Evolutionary conservation across 208 protist genomes (phyloP).

Genomic region (Trypanosoma grayi): DNA sequence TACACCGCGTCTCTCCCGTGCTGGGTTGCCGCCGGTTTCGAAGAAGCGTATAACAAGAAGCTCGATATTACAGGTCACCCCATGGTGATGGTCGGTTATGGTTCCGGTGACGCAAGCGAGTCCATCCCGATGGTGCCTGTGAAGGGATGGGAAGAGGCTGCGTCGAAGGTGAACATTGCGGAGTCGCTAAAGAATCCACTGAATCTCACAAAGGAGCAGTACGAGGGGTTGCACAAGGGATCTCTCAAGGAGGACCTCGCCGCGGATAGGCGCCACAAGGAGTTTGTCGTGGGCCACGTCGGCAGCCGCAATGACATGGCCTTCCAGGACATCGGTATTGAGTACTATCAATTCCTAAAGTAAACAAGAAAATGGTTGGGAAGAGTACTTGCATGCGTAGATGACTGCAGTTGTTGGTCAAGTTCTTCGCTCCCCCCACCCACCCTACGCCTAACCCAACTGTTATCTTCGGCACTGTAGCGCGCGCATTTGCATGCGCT

Average conservation of each 20-base stretch:
- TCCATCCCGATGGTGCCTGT: conserved; percentile 88
- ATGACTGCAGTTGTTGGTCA: too few relatives aligned
- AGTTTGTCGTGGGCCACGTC: conserved; percentile 82
- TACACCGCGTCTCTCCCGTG: conserved; percentile 90
- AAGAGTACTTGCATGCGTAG: too few relatives aligned
- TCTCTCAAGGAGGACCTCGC: conserved; percentile 70
- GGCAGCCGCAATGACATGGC: conserved; percentile 76
- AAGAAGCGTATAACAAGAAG: conserved; percentile 79
- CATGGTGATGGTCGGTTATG: conserved; percentile 90
- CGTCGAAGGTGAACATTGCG: conserved; percentile 73
- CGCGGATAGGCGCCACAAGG: conserved; percentile 49
- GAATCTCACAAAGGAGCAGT: conserved; percentile 73
- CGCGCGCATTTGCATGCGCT: too few relatives aligned
- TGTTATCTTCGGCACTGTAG: too few relatives aligned
- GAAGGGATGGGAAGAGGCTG: conserved; percentile 72
- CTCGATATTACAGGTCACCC: conserved; percentile 80
- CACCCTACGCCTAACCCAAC: too few relatives aligned
- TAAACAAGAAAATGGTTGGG: conserved; percentile 31
- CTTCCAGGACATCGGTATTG: conserved; percentile 90
- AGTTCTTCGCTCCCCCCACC: too few relatives aligned
- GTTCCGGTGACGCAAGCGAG: conserved; percentile 84
- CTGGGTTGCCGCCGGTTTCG: conserved; percentile 87
- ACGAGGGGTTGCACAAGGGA: conserved; percentile 81
- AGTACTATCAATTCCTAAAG: conserved; percentile 85
- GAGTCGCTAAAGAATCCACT: conserved; percentile 70